Conservation (phyloP, 441 rosid species). For the Arabidopsis lyrata region DNA sequence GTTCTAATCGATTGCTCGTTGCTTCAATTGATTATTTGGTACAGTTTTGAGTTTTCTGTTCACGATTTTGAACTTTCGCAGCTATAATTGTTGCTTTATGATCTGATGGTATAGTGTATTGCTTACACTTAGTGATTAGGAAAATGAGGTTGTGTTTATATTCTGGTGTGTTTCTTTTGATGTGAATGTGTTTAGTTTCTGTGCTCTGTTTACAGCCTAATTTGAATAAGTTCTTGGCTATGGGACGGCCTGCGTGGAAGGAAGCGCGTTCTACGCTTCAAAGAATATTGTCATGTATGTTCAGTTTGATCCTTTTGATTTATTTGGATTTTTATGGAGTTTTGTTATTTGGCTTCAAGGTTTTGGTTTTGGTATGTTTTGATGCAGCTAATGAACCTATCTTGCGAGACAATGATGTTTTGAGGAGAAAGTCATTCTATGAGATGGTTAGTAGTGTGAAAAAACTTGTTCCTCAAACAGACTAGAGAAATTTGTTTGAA, state of each 20-base stretch:
- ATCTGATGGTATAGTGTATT: slow-evolving; percentile 1
- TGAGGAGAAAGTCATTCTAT: slow-evolving; percentile 67
- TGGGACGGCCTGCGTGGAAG: slow-evolving; percentile 96
- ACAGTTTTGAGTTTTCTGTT: background rate
- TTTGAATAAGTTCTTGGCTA: slow-evolving; percentile 78
- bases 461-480: background rate
- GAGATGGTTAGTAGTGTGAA: slow-evolving; percentile 60
- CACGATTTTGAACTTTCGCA: background rate
- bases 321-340: background rate
- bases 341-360: slow-evolving; percentile 9
- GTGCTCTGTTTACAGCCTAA: slow-evolving; percentile 65
- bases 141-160: background rate
- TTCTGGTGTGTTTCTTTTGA: background rate
- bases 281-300: slow-evolving; percentile 72
- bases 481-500: background rate
- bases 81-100: slow-evolving; percentile 13
- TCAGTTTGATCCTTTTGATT: slow-evolving; percentile 9
- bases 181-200: slow-evolving; percentile 21
- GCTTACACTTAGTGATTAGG: background rate
- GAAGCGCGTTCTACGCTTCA: slow-evolving; percentile 92
- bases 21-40: background rate
- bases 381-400: slow-evolving; percentile 66
- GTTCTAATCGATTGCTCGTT: background rate
- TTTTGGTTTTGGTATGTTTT: slow-evolving; percentile 39
- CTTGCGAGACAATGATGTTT: slow-evolving; percentile 68